phyloP scores from a whole-genome alignment of 2,329 filamentous ascomycete species.

The Phyllosticta paracitricarpa region DNA sequence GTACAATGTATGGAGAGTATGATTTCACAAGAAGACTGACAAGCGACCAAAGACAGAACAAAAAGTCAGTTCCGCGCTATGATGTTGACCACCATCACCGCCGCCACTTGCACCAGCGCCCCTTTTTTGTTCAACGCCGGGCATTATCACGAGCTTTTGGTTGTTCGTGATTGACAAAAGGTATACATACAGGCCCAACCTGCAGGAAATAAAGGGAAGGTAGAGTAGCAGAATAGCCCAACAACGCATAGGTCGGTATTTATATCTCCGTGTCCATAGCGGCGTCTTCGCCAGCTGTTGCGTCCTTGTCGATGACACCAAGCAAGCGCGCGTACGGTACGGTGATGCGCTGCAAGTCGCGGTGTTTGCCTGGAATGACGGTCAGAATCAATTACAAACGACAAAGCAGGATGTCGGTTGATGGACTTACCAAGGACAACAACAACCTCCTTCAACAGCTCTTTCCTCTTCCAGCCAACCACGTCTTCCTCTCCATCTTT shows the following conservation, averaged over 20 bases:
- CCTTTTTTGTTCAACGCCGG: not conserved
- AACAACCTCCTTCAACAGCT: constrained; percentile 81
- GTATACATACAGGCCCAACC: not conserved
- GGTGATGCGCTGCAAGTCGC: constrained; percentile 87
- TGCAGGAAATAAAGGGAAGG: not conserved
- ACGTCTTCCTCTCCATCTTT: constrained; percentile 58
- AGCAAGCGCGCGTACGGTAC: constrained; percentile 75
- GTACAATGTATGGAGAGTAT: not conserved
- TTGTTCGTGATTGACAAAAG: not conserved
- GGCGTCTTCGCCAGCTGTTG: not conserved
- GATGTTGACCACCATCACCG: not conserved
- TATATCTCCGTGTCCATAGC: constrained; percentile 7
- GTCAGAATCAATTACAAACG: constrained; percentile 5
- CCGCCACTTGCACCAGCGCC: not conserved
- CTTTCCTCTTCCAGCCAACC: constrained; percentile 83
- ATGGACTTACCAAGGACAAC: constrained; percentile 71
- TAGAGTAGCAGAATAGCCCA: not conserved
- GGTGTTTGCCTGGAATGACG: constrained; percentile 67
- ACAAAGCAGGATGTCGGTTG: not conserved
- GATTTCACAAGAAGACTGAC: not conserved
- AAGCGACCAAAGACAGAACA: not conserved
- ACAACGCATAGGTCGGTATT: not conserved
- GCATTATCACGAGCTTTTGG: not conserved
- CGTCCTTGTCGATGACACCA: constrained; percentile 15
- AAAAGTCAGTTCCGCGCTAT: not conserved